Base-by-base conservation (phyloP, 257 asterid species). In the Solanum bulbocastanum region DNA sequence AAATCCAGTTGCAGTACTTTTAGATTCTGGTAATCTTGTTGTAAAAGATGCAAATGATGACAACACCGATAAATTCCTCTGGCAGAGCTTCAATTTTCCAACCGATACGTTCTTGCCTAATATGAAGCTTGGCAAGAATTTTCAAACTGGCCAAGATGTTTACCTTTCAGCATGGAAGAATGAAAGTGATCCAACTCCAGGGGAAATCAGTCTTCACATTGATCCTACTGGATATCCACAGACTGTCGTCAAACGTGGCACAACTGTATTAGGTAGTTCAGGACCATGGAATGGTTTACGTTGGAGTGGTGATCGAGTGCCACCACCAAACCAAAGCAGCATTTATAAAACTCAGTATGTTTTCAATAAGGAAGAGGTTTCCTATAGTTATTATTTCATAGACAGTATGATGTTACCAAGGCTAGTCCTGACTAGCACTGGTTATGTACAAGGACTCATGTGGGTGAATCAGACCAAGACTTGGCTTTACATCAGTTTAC, bases 201-300 rank as follows among this genome's bases (percentile, higher is more conserved):
- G 94, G 44, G 87, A 86, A 10, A 90, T 65, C 42, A 86, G 85
- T 6, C 88, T 37, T 36, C 66, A 27, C 5, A n/a, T 88, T 85
- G 94, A 92, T 65, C 87, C 87, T 3, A 35, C 87, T 12, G 96
- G 96, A 4, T 91, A 90, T 37, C 93, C 96, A 25, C 93, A 92
- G 58, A 11, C 52, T 2, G n/a, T 86, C 32, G 62, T 91, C 22
- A 73, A 14, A 52, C 74, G 71, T 12, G 89, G 84, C 65, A 40
- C 76, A 2, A 22, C n/a, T 10, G 62, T 20, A 27, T 27, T 3
- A 15, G 89, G 6, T 73, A 87, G 90, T 10, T 14, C 88, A 20
- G 96, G 95, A 11, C 94, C 94, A 0, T 94, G 95, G 94, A 94
- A 93, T 72, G 96, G 96, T 1, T 23, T 91, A 3, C 84, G 92